These are phyloP conservation scores for Penicillium ochrochloron DNA, from an alignment of 495 filamentous ascomycete species.

Conservation along the genomic window DNA sequence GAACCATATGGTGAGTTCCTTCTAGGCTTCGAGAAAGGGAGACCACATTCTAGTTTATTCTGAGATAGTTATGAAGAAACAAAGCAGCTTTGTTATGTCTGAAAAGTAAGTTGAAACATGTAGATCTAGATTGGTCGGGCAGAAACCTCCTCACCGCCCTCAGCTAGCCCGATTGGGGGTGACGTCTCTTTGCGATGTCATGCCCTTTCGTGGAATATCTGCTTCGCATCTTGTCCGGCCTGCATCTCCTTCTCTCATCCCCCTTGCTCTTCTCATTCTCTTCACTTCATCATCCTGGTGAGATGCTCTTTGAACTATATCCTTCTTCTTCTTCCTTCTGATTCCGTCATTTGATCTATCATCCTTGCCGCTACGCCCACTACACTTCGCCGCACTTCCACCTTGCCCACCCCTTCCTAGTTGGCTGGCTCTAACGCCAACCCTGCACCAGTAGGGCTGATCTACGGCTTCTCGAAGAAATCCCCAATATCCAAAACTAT, in stretches of 20 bases:
- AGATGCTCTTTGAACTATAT: slow-evolving; percentile 1
- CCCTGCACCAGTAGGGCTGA: slow-evolving; percentile 5
- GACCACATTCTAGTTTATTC: background rate
- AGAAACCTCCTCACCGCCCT: slow-evolving; percentile 30
- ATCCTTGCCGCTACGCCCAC: slow-evolving; percentile 2
- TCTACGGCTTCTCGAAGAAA: slow-evolving; percentile 3
- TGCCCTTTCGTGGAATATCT: slow-evolving; percentile 29
- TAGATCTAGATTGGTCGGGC: slow-evolving; percentile 18
- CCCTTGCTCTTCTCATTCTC: slow-evolving; percentile 32
- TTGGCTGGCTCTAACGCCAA: slow-evolving; percentile 14
- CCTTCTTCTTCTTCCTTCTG: slow-evolving; percentile 8
- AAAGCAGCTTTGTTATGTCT: slow-evolving; percentile 1
- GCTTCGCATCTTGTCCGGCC: slow-evolving; percentile 24
- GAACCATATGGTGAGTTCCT: background rate
- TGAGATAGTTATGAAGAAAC: background rate
- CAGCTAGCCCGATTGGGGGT: slow-evolving; percentile 37
- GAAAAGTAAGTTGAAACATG: background rate
- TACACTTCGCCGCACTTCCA: slow-evolving; percentile 13
- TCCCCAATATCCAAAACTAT: slow-evolving; percentile 33
- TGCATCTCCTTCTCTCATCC: slow-evolving; percentile 29
- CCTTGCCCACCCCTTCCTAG: slow-evolving; percentile 19
- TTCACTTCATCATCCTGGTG: slow-evolving; percentile 14
- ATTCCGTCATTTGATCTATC: slow-evolving; percentile 6
- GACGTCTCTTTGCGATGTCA: slow-evolving; percentile 41
- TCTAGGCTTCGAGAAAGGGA: background rate